Conservation (phyloP, 768 basidiomycete genomes). For the Harrya chromipes region DNA sequence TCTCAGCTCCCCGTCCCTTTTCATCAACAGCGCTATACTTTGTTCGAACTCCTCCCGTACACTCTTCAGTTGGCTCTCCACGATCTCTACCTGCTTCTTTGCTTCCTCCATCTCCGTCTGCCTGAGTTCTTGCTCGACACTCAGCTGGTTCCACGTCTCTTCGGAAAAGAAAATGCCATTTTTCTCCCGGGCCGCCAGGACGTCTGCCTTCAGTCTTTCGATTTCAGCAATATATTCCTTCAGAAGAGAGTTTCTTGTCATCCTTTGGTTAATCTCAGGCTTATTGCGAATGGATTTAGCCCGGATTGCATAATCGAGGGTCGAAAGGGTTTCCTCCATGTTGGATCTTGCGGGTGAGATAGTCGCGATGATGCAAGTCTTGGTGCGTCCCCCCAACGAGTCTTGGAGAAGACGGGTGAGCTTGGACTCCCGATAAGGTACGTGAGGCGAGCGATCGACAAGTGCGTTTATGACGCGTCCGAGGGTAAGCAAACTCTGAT, state of each 20-base stretch:
- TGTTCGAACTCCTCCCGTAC: constrained; percentile 92
- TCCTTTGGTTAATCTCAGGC: constrained; percentile 92
- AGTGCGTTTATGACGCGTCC: constrained; percentile 95
- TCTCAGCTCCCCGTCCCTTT: constrained; percentile 73
- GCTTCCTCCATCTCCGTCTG: constrained; percentile 81
- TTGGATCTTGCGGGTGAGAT: constrained; percentile 92
- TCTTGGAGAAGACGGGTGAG: constrained; percentile 97
- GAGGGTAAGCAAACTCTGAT: constrained; percentile 93
- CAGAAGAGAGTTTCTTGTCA: constrained; percentile 87
- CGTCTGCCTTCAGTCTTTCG: constrained; percentile 85
- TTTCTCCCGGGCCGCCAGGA: constrained; percentile 90
- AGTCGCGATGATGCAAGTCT: constrained; percentile 97
- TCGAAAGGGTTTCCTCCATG: constrained; percentile 96
- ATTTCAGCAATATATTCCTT: constrained; percentile 95
- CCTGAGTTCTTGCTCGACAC: constrained; percentile 68
- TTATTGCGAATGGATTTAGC: constrained; percentile 95
- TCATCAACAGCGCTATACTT: constrained; percentile 72
- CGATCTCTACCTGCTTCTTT: constrained; percentile 74
- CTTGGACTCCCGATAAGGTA: constrained; percentile 97
- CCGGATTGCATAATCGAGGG: constrained; percentile 92
- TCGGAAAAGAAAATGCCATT: constrained; percentile 94
- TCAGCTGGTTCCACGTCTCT: constrained; percentile 86
- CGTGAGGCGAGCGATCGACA: constrained; percentile 87
- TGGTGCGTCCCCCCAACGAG: constrained; percentile 95
- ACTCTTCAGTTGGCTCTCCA: constrained; percentile 76